Percentiles rank a stretch among this genome's conserved stretches.
These are phyloP conservation scores for Colletotrichum lentis DNA, from an alignment of 2,329 filamentous ascomycete species.

Conservation along the genomic window DNA sequence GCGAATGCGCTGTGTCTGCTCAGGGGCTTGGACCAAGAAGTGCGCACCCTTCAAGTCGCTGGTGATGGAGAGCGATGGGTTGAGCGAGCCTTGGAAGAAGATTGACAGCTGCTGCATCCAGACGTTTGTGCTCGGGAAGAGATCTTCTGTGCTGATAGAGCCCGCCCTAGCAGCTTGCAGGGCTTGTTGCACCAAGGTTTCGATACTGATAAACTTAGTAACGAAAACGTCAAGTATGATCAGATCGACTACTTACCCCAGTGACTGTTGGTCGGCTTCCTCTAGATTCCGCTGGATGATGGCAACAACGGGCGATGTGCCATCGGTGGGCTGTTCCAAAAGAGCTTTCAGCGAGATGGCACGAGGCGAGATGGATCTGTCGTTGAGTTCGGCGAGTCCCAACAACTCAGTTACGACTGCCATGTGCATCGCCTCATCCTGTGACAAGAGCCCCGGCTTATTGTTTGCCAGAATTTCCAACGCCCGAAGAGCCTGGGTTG, in stretches of 20 bases:
- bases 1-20: conserved; percentile 38
- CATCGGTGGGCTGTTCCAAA: conserved; percentile 55
- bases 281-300: conserved; percentile 67
- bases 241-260: conserved; percentile 54
- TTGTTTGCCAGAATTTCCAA: conserved; percentile 59
- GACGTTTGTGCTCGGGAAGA: conserved; percentile 69
- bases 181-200: conserved; percentile 62
- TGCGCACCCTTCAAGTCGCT: conserved; percentile 76
- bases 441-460: conserved; percentile 54
- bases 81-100: conserved; percentile 62
- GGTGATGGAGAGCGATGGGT: conserved; percentile 75
- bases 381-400: conserved; percentile 60
- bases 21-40: conserved; percentile 62
- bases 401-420: conserved; percentile 62
- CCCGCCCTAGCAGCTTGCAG: conserved; percentile 50
- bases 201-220: conserved; percentile 50
- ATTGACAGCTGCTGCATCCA: conserved; percentile 72
- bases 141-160: conserved; percentile 48
- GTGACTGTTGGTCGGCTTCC: conserved; percentile 56
- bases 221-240: neutral
- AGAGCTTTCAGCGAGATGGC: conserved; percentile 54
- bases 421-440: conserved; percentile 57
- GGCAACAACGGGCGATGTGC: conserved; percentile 55
- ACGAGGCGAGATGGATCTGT: conserved; percentile 51
- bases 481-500: conserved; percentile 51